Evolutionary conservation across 208 protist species (phyloP).

Genomic region (Acanthamoeba sp.): DNA sequence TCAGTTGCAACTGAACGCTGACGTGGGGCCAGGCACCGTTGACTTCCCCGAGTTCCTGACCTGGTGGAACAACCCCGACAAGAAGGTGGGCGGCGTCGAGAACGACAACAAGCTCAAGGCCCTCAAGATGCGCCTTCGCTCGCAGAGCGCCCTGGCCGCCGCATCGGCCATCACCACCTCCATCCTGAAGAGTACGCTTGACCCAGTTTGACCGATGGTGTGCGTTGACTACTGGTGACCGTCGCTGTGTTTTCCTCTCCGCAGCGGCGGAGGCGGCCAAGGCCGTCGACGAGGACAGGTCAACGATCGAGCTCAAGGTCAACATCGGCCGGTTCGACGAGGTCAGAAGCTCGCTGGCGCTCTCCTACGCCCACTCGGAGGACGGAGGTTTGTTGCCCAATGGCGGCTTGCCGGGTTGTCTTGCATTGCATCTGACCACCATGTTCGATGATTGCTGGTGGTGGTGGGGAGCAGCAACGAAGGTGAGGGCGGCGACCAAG

Average conservation of each 20-base stretch:
- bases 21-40: background rate
- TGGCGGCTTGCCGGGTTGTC: background rate
- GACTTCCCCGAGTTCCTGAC: background rate
- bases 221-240: background rate
- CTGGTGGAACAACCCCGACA: constrained; percentile 31
- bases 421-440: too few species aligned
- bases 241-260: background rate
- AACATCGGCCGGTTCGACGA: background rate
- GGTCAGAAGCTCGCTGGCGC: background rate
- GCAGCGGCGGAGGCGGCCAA: background rate
- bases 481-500: background rate
- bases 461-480: background rate
- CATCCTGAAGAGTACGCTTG: background rate
- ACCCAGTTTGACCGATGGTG: too few species aligned
- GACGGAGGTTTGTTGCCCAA: background rate
- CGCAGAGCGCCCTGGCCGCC: background rate
- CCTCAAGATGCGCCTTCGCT: constrained; percentile 24
- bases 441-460: too few species aligned
- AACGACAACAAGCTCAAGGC: constrained; percentile 20
- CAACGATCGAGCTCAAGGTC: background rate
- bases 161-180: constrained; percentile 9
- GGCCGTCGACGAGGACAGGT: background rate
- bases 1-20: background rate
- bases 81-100: constrained; percentile 1
- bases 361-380: background rate